Conservation (phyloP, 2,329 filamentous ascomycete species). For the Elsinoe fawcettii region DNA sequence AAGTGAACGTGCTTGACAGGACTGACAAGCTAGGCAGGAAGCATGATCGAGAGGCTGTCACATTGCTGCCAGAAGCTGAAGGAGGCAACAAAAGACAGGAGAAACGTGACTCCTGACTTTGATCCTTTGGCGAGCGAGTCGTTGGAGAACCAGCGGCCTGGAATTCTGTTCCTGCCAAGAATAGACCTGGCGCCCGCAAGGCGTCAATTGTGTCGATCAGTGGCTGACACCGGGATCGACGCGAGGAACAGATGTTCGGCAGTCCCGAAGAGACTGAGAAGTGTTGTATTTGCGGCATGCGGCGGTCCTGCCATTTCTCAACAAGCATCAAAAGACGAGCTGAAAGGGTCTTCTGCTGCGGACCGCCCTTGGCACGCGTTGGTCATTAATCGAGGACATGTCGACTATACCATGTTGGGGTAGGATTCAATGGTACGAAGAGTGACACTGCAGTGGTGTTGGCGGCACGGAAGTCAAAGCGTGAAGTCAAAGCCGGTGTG, state of each 20-base stretch:
- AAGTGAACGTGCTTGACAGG: too few relatives aligned
- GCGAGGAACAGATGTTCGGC: not conserved
- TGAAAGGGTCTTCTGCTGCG: not conserved
- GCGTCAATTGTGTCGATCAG: not conserved
- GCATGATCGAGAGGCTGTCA: not conserved
- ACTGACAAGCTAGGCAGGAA: too few relatives aligned
- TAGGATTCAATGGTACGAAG: not conserved
- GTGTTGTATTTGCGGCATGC: not conserved
- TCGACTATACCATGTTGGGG: not conserved
- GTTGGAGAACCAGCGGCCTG: not conserved
- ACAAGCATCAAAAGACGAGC: not conserved
- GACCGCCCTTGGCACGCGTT: not conserved
- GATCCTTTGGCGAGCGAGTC: not conserved
- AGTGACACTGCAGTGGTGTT: not conserved
- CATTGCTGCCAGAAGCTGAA: not conserved
- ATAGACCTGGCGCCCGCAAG: not conserved
- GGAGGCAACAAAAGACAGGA: not conserved
- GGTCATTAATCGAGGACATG: not conserved
- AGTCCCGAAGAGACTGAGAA: too few relatives aligned
- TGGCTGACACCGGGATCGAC: not conserved
- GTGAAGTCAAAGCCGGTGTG: not conserved
- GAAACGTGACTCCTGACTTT: not conserved
- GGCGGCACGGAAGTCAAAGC: not conserved
- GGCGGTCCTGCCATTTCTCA: constrained; percentile 8
- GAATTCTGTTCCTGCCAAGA: not conserved